These are phyloP conservation scores for Peltaster fructicola DNA, from an alignment of 2,329 filamentous ascomycete genomes.

Conservation along the genomic window DNA sequence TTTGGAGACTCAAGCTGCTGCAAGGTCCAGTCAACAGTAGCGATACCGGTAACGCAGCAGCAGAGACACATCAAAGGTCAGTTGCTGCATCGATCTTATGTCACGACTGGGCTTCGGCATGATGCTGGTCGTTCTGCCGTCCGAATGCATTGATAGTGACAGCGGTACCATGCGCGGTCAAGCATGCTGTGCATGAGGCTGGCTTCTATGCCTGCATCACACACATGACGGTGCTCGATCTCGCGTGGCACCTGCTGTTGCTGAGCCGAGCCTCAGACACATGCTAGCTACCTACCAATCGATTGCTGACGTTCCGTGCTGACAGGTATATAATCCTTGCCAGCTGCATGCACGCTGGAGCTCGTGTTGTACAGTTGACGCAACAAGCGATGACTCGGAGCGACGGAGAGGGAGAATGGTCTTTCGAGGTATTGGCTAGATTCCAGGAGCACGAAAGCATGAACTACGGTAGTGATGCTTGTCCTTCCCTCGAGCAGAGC, in stretches of 20 bases:
- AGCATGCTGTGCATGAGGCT: too few species aligned
- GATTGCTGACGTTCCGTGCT: constrained; percentile 6
- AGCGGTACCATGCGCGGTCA: too few species aligned
- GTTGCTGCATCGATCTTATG: constrained; percentile 1
- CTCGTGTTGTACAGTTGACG: constrained; percentile 40
- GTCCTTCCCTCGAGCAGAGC: constrained; percentile 24
- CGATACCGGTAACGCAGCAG: constrained; percentile 4
- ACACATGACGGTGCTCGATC: too few species aligned
- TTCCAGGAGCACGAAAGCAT: constrained; percentile 85
- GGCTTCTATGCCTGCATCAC: too few species aligned
- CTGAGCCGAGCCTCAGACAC: too few species aligned
- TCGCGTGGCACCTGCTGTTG: too few species aligned
- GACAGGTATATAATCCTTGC: constrained; percentile 48
- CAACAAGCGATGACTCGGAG: constrained; percentile 20
- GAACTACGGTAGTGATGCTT: constrained; percentile 76
- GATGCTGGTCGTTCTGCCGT: too few species aligned
- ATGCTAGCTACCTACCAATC: too few species aligned
- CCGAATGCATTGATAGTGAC: too few species aligned
- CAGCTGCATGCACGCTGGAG: constrained; percentile 87
- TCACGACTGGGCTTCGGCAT: background rate
- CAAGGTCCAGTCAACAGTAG: constrained; percentile 6
- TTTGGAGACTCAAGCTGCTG: constrained; percentile 67
- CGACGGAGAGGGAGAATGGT: constrained; percentile 30
- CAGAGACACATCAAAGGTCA: constrained; percentile 5
- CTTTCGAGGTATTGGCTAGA: constrained; percentile 45